phyloP scores from a whole-genome alignment of 2,329 filamentous ascomycete genomes.

The Penicillium sp. region DNA sequence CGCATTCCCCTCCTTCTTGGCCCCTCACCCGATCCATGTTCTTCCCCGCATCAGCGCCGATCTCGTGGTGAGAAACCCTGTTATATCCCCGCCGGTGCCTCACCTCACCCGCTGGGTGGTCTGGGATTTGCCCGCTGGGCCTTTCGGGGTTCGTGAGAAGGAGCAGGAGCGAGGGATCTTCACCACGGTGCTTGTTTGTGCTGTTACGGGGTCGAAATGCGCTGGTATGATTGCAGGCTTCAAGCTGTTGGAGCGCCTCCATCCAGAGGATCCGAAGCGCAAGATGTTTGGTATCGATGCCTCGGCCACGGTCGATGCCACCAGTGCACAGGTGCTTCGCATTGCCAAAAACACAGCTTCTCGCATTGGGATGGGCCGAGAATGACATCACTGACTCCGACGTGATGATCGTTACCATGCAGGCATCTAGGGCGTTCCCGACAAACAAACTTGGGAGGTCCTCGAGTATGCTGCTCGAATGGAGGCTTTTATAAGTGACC shows the following conservation, averaged over 20 bases:
- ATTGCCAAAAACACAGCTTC: conserved; percentile 61
- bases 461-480: conserved; percentile 64
- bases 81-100: conserved; percentile 67
- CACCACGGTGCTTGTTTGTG: conserved; percentile 64
- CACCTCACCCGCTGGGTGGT: conserved; percentile 65
- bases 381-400: conserved; percentile 59
- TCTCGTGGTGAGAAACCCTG: conserved; percentile 61
- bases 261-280: conserved; percentile 39
- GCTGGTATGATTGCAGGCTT: conserved; percentile 70
- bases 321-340: conserved; percentile 60
- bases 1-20: conserved; percentile 60
- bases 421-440: conserved; percentile 63
- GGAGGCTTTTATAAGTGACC: conserved; percentile 70
- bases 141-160: conserved; percentile 61
- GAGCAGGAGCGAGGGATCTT: conserved; percentile 59
- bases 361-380: conserved; percentile 57
- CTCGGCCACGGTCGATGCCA: conserved; percentile 56
- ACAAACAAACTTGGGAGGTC: conserved; percentile 60
- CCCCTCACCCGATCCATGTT: conserved; percentile 62
- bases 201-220: conserved; percentile 66
- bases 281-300: conserved; percentile 65
- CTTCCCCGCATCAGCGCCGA: conserved; percentile 61
- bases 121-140: conserved; percentile 68
- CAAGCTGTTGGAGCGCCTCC: conserved; percentile 56
- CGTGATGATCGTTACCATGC: conserved; percentile 63